Evolutionary conservation across 108 stramenopile genomes (phyloP).

Genomic region (Fistulifera solaris): DNA sequence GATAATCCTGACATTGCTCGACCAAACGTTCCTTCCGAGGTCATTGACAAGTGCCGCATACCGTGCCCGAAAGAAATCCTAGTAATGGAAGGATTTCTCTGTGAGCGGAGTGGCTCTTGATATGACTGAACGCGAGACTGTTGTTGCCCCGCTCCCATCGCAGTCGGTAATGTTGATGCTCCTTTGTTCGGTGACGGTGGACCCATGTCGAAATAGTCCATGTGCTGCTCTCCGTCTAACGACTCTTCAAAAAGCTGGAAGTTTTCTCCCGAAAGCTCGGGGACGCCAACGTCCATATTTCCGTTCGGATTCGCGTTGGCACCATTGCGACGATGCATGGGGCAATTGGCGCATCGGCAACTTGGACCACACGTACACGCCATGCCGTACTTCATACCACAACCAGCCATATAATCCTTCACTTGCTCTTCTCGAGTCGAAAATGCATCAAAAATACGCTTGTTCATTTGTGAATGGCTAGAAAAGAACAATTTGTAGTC

Average conservation of each 20-base stretch:
- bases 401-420: constrained; percentile 43
- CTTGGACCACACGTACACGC: constrained; percentile 40
- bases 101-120: constrained; percentile 12
- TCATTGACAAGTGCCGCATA: constrained; percentile 31
- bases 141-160: neutral
- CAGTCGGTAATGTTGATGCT: too few species aligned
- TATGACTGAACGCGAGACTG: constrained; percentile 9
- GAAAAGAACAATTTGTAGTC: neutral
- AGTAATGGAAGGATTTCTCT: constrained; percentile 21
- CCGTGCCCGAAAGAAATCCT: constrained; percentile 32
- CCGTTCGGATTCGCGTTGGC: neutral
- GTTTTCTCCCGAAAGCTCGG: too few species aligned
- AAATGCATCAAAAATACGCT: constrained; percentile 58
- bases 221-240: constrained; percentile 2
- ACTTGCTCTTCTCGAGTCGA: constrained; percentile 42
- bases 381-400: constrained; percentile 43
- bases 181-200: neutral
- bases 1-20: constrained; percentile 85
- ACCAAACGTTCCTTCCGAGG: constrained; percentile 62
- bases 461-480: constrained; percentile 79
- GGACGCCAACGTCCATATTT: neutral
- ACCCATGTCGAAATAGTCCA: constrained; percentile 8
- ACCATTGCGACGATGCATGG: constrained; percentile 1
- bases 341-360: constrained; percentile 38
- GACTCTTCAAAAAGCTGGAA: neutral